Percentiles rank a stretch among this genome's conserved stretches.
Evolutionary conservation across 441 rosid genomes (phyloP).

Genomic region (Heliophila coronopifolia): DNA sequence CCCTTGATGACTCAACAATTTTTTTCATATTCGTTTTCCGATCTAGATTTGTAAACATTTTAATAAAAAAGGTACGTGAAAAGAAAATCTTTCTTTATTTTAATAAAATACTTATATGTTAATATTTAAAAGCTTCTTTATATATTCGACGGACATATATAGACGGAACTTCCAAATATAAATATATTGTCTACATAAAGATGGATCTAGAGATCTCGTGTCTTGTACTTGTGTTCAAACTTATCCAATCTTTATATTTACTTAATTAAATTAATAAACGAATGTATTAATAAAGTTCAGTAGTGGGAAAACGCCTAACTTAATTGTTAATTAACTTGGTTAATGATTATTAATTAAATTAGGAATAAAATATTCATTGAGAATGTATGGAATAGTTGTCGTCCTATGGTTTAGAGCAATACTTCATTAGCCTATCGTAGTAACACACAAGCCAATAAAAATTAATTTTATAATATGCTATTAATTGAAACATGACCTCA

Average conservation of each 20-base stretch:
- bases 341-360: neutral
- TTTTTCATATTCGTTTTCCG: neutral
- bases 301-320: conserved; percentile 12
- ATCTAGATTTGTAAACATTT: neutral
- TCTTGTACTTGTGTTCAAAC: neutral
- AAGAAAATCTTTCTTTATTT: neutral
- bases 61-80: neutral
- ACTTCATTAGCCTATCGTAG: neutral
- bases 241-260: conserved; percentile 1
- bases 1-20: neutral
- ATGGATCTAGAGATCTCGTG: neutral
- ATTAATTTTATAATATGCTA: too few species aligned
- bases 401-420: neutral
- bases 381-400: conserved; percentile 4
- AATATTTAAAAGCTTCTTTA: neutral
- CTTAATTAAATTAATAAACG: neutral
- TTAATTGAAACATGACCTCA: too few species aligned
- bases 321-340: neutral
- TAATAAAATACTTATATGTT: neutral
- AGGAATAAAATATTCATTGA: neutral
- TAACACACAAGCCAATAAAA: too few species aligned
- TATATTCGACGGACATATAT: neutral
- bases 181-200: too few species aligned
- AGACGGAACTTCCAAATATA: too few species aligned
- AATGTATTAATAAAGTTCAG: conserved; percentile 1